Percentiles rank a stretch among this genome's conserved stretches.
Conservation (phyloP, 352 stramenopile species). For the Phytopythium chamaehyphon region DNA sequence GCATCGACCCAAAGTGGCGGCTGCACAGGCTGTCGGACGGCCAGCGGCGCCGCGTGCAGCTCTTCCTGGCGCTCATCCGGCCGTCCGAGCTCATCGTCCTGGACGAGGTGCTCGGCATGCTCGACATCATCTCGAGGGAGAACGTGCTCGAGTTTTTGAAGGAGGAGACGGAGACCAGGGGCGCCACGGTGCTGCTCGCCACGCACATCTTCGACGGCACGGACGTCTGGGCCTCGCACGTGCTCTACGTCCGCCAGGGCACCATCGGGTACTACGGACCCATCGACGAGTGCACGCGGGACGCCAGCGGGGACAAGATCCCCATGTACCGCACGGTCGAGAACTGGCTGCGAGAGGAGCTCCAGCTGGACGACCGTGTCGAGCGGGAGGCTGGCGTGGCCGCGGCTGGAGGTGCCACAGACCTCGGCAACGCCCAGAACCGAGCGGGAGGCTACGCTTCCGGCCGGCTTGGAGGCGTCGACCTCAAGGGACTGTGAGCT, state of each 20-base stretch:
- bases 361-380: slow-evolving; percentile 72
- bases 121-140: slow-evolving; percentile 95
- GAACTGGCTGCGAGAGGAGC: slow-evolving; percentile 90
- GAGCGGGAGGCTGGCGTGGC: slow-evolving; percentile 50
- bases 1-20: slow-evolving; percentile 93
- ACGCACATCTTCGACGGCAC: slow-evolving; percentile 98
- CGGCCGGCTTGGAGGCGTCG: slow-evolving; percentile 58
- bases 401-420: slow-evolving; percentile 29
- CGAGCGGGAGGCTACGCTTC: slow-evolving; percentile 68
- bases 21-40: slow-evolving; percentile 81
- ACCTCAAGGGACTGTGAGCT: slow-evolving; percentile 27
- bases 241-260: slow-evolving; percentile 89
- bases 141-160: slow-evolving; percentile 94
- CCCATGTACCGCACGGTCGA: slow-evolving; percentile 93
- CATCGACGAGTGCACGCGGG: slow-evolving; percentile 71
- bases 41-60: slow-evolving; percentile 91
- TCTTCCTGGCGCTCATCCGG: slow-evolving; percentile 94
- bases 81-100: slow-evolving; percentile 96
- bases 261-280: slow-evolving; percentile 52
- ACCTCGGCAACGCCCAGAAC: slow-evolving; percentile 69
- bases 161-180: slow-evolving; percentile 53
- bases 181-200: slow-evolving; percentile 68
- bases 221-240: slow-evolving; percentile 94
- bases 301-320: slow-evolving; percentile 36
- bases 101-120: slow-evolving; percentile 97